Percentiles rank a stretch among this genome's conserved stretches.
Conservation (phyloP, 2,329 filamentous ascomycete genomes). For the Boeremia lycopersici region DNA sequence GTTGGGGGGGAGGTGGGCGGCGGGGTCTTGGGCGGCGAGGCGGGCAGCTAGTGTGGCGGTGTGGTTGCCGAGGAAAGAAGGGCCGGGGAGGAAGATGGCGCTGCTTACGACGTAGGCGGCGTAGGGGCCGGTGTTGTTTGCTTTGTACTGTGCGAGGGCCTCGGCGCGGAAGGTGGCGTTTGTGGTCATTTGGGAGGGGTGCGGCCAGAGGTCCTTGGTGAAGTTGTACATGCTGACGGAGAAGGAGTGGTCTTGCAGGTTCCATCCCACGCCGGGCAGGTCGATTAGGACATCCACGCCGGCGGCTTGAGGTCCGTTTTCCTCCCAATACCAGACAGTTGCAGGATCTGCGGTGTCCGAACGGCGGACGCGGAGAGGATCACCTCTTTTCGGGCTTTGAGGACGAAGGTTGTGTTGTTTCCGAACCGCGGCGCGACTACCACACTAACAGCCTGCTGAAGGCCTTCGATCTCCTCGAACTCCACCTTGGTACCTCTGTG, state of each 20-base stretch:
- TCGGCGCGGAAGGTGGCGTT: slow-evolving; percentile 17
- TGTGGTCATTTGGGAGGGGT: slow-evolving; percentile 2
- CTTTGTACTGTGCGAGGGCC: slow-evolving; percentile 4
- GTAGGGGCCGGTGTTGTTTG: slow-evolving; percentile 5
- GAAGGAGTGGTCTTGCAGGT: slow-evolving; percentile 35
- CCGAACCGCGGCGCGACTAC: slow-evolving; percentile 16
- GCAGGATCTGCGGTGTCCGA: slow-evolving; percentile 66
- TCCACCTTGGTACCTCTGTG: slow-evolving; percentile 25
- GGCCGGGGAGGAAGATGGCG: slow-evolving; percentile 3
- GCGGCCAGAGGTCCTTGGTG: slow-evolving; percentile 6
- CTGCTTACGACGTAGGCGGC: slow-evolving; percentile 5
- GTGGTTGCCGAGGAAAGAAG: background rate
- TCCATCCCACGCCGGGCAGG: slow-evolving; percentile 33
- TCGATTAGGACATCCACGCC: slow-evolving; percentile 24
- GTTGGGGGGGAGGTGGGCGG: background rate
- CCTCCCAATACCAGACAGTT: slow-evolving; percentile 65
- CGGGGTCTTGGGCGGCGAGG: background rate
- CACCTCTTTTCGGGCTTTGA: slow-evolving; percentile 53
- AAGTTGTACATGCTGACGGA: slow-evolving; percentile 1
- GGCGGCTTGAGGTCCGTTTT: slow-evolving; percentile 10
- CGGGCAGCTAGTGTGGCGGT: background rate
- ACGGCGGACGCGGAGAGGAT: slow-evolving; percentile 65
- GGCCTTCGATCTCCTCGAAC: slow-evolving; percentile 10
- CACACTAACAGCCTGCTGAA: slow-evolving; percentile 25
- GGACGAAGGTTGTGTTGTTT: background rate